These are phyloP conservation scores for Agrocybe chaxingu DNA, from an alignment of 768 basidiomycete genomes.

Conservation along the genomic window DNA sequence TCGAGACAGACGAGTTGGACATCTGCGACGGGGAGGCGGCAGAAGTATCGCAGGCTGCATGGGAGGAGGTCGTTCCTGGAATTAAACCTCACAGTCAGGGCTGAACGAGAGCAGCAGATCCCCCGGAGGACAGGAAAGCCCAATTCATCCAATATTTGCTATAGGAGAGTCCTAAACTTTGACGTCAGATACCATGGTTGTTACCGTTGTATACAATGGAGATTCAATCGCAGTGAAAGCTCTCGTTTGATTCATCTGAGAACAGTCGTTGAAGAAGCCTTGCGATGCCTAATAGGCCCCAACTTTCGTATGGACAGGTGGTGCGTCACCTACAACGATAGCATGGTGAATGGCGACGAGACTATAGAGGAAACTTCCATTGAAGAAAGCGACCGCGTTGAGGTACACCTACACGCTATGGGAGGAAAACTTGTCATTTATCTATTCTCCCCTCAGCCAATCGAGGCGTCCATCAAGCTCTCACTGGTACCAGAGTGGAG, in stretches of 20 bases:
- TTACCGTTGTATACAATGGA: too few relatives aligned
- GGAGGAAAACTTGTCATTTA: slow-evolving; percentile 34
- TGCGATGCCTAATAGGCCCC: too few relatives aligned
- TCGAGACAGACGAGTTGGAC: slow-evolving; percentile 7
- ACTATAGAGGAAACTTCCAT: not conserved
- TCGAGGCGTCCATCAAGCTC: slow-evolving; percentile 24
- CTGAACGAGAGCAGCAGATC: not conserved
- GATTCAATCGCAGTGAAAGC: too few relatives aligned
- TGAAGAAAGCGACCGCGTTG: not conserved
- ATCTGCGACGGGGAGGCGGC: slow-evolving; percentile 6
- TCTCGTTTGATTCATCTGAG: too few relatives aligned
- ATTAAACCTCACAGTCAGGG: slow-evolving; percentile 3
- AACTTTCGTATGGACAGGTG: too few relatives aligned
- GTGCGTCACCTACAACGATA: too few relatives aligned
- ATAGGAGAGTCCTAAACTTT: too few relatives aligned
- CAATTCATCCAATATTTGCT: too few relatives aligned
- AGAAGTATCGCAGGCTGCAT: slow-evolving; percentile 2
- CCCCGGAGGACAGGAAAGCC: not conserved
- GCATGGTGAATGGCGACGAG: not conserved
- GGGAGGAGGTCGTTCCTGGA: not conserved
- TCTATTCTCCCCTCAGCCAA: slow-evolving; percentile 26
- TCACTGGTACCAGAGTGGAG: slow-evolving; percentile 28
- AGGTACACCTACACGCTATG: not conserved
- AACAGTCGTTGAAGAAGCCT: too few relatives aligned
- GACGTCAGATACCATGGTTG: too few relatives aligned